These are phyloP conservation scores for Hygrophoropsis aurantiaca DNA, from an alignment of 768 basidiomycete species.

Conservation along the genomic window DNA sequence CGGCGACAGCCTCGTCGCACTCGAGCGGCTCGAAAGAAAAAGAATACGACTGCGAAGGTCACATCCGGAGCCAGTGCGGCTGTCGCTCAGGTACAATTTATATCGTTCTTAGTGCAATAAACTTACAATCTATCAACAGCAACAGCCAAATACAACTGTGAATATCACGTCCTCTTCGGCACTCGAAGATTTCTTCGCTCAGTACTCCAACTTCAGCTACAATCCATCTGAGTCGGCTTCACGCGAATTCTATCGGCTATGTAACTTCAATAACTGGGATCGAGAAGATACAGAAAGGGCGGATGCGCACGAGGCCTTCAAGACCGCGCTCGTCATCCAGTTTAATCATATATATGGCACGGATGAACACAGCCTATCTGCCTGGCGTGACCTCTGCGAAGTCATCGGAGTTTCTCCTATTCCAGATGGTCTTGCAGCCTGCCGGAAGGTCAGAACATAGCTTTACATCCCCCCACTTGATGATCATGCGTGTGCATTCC, in stretches of 20 bases:
- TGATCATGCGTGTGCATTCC: not conserved
- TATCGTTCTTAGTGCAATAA: no score
- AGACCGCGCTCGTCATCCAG: conserved; percentile 19
- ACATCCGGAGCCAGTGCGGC: no score
- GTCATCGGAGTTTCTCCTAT: conserved; percentile 14
- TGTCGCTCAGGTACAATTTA: no score
- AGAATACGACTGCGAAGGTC: conserved; percentile 10
- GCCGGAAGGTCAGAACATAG: conserved; percentile 18
- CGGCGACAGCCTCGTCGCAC: no score
- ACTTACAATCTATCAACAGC: no score
- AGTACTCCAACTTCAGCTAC: conserved; percentile 19
- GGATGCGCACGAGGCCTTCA: conserved; percentile 3
- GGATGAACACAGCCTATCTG: conserved; percentile 4
- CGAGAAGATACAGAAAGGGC: not conserved
- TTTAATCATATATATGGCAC: conserved; percentile 25
- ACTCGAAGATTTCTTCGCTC: conserved; percentile 16
- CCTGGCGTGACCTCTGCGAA: conserved; percentile 21
- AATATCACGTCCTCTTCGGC: no score
- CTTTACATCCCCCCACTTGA: not conserved
- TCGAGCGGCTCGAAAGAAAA: no score
- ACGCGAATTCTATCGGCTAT: conserved; percentile 19
- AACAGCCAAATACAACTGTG: no score
- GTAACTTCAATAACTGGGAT: conserved; percentile 1
- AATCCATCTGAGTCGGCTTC: conserved; percentile 9
- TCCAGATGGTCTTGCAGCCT: conserved; percentile 13